A percentile compares a stretch with the other conserved stretches of the same genome.
Evolutionary conservation across 345 rosid species (phyloP).

Genomic region (Rubroshorea leprosula): DNA sequence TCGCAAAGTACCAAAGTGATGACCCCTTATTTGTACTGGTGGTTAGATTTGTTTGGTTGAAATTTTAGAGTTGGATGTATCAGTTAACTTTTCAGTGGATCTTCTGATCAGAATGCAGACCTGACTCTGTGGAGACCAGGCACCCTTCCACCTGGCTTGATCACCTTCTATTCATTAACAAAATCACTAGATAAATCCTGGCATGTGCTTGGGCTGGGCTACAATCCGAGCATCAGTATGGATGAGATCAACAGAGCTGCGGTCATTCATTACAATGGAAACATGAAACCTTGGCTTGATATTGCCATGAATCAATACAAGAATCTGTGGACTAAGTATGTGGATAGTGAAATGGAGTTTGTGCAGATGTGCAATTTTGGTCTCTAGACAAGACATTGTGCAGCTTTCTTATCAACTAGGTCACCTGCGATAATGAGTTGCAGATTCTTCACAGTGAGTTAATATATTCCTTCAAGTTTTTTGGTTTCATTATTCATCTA

Average conservation of each 20-base stretch:
- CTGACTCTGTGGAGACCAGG: slow-evolving; percentile 63
- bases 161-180: slow-evolving; percentile 77
- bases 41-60: not conserved
- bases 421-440: slow-evolving; percentile 18
- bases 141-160: slow-evolving; percentile 77
- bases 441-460: slow-evolving; percentile 29
- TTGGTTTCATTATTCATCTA: slow-evolving; percentile 17
- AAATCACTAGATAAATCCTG: slow-evolving; percentile 84
- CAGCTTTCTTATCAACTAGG: slow-evolving; percentile 18
- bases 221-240: slow-evolving; percentile 83
- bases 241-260: slow-evolving; percentile 79
- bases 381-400: slow-evolving; percentile 36
- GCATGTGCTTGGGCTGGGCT: slow-evolving; percentile 93
- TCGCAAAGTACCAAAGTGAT: not conserved
- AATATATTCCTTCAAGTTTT: slow-evolving; percentile 19
- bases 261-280: slow-evolving; percentile 86
- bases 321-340: slow-evolving; percentile 81
- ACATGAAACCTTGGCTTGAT: slow-evolving; percentile 98
- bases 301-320: slow-evolving; percentile 88
- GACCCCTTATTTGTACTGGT: not conserved
- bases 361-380: slow-evolving; percentile 87
- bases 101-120: slow-evolving; percentile 58
- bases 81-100: slow-evolving; percentile 3
- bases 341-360: slow-evolving; percentile 73
- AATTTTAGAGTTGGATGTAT: not conserved